A percentile compares a stretch with the other conserved stretches of the same genome.
Evolutionary conservation across 2,329 filamentous ascomycete species (phyloP).

Genomic region (Fusarium longipes): DNA sequence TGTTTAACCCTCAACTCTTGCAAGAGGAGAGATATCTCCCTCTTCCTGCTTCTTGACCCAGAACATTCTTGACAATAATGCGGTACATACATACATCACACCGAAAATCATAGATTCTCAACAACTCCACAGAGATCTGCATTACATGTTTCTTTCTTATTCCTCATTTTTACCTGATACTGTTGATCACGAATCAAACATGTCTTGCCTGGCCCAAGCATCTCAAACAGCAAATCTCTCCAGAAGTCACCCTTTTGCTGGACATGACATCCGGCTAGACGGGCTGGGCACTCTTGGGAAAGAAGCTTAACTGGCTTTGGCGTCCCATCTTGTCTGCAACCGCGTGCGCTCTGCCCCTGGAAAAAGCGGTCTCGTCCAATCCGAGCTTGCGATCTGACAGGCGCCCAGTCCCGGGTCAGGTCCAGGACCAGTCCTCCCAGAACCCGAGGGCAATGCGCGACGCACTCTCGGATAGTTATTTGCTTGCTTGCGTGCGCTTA

Average conservation of each 20-base stretch:
- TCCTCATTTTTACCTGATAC: slow-evolving; percentile 15
- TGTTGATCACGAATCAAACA: slow-evolving; percentile 17
- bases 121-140: slow-evolving; percentile 31
- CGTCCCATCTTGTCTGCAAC: slow-evolving; percentile 24
- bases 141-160: slow-evolving; percentile 16
- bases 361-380: slow-evolving; percentile 34
- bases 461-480: neutral
- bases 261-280: slow-evolving; percentile 4
- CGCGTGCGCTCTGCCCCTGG: slow-evolving; percentile 43
- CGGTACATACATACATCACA: too few species aligned
- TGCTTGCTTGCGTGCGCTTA: neutral
- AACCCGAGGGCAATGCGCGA: slow-evolving; percentile 28
- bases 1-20: neutral
- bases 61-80: neutral
- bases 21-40: neutral
- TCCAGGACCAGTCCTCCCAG: neutral
- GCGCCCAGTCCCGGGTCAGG: neutral
- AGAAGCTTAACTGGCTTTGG: slow-evolving; percentile 47
- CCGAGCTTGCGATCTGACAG: slow-evolving; percentile 37
- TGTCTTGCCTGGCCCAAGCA: slow-evolving; percentile 3
- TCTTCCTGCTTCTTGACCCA: neutral
- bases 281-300: slow-evolving; percentile 29
- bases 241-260: slow-evolving; percentile 8
- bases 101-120: slow-evolving; percentile 8
- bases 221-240: neutral